A percentile compares a stretch with the other conserved stretches of the same genome.
Evolutionary conservation across 164 flowering plant species (phyloP).

Genomic region (Annona cherimola): DNA sequence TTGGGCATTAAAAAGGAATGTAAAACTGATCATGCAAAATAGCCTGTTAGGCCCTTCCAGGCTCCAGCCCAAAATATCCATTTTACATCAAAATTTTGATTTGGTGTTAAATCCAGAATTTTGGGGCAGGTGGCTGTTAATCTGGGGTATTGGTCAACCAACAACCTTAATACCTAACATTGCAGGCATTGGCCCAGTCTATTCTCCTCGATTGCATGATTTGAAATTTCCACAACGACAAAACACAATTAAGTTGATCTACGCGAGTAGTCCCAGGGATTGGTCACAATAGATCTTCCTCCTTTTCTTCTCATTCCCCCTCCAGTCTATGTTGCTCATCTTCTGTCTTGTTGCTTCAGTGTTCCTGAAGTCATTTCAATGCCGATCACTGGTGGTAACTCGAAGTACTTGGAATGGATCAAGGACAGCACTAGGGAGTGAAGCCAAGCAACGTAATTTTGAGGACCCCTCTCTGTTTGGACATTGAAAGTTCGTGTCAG

Average conservation of each 20-base stretch:
- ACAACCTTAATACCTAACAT: background rate
- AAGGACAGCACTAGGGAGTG: constrained; percentile 13
- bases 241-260: no score
- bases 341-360: background rate
- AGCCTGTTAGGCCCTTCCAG: background rate
- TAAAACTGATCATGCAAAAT: background rate
- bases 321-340: background rate
- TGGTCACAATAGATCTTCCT: no score
- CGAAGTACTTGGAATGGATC: constrained; percentile 16
- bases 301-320: no score
- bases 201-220: no score
- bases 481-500: no score
- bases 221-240: no score
- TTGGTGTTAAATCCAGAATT: background rate
- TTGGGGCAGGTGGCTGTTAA: background rate
- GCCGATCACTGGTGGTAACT: constrained; percentile 11
- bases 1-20: background rate
- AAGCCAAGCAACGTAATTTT: background rate
- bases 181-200: background rate
- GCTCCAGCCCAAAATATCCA: background rate
- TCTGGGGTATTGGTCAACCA: background rate
- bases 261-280: no score
- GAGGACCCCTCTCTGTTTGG: no score
- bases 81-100: background rate
- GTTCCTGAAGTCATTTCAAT: constrained; percentile 15